Evolutionary conservation across 75 land plant genomes (phyloP), one percentile per base, ranked within the genome.

Genomic region (Selaginella moellendorffii): DNA sequence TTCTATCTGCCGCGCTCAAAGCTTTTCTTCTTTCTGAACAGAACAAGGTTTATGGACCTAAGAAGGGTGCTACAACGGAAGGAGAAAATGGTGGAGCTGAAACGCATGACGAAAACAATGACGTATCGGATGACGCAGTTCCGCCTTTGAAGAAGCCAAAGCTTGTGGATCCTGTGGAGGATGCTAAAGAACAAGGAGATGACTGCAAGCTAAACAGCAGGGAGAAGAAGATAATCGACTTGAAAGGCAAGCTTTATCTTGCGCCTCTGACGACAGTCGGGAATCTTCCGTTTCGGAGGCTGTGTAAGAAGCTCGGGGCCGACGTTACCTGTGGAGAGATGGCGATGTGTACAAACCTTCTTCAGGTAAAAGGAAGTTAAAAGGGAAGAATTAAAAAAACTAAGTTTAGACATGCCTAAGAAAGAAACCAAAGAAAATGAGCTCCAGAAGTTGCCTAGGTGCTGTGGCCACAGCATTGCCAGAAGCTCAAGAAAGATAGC

Each of bases 271-370:
- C 99, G 36, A 95, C 99, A 30, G 99, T 89, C 24, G 99, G 99
- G 24, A 95, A 95, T 71, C 83, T 95, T 31, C 99, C 99, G 27
- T 95, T 85, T 65, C 65, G 99, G 53, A 80, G 96, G 68, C 77
- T 95, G 62, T 95, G 99, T 69, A 88, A 89, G 71, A 63, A 64
- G 10, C 53, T 95, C 24, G 99, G 99, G 27, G 99, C 96, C 42
- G 99, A 95, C 73, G 79, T 95, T 22, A 95, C 99, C 10, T 95
- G 99, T 80, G 99, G 99, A 67, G 99, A 95, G 76, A 95, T 95
- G 99, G 99, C 99, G 24, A 89, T 95, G 96, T 95, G 99, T 67
- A 82, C 82, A 42, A 89, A 89, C 70, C 80, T 95, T 31, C 72
- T 95, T 64, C 99, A 95, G 96, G 99, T 85, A 28, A 28, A 65